A percentile compares a stretch with the other conserved stretches of the same genome.
Conservation (phyloP, 2,329 filamentous ascomycete species). For the Didymella arachidicola region DNA sequence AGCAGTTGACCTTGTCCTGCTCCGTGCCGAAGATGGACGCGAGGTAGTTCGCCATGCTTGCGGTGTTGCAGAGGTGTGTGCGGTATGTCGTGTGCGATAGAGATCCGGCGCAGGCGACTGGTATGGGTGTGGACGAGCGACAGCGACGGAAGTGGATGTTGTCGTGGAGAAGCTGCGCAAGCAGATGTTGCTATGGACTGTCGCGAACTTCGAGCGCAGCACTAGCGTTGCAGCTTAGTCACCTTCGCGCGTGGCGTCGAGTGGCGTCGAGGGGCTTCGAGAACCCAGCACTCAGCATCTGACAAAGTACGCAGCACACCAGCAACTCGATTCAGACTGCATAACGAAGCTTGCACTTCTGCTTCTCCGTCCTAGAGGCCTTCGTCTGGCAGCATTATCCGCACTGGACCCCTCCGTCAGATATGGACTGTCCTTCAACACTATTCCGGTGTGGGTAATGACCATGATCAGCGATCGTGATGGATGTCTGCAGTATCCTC, state of each 20-base stretch:
- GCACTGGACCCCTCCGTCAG: conserved; percentile 10
- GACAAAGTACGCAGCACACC: background rate
- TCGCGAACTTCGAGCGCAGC: conserved; percentile 24
- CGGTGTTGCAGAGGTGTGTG: conserved; percentile 5
- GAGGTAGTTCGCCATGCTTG: conserved; percentile 91
- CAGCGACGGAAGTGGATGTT: conserved; percentile 4
- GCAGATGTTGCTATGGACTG: conserved; percentile 29
- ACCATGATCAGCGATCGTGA: background rate
- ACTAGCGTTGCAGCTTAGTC: conserved; percentile 24
- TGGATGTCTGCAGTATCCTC: background rate
- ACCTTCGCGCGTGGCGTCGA: conserved; percentile 21
- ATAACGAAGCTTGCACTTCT: background rate
- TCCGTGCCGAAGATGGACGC: conserved; percentile 99
- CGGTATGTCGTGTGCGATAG: background rate
- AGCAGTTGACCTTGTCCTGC: conserved; percentile 99
- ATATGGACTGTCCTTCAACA: background rate
- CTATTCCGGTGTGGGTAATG: background rate
- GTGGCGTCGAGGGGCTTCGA: conserved; percentile 12
- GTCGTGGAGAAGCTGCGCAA: conserved; percentile 18
- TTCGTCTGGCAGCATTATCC: conserved; percentile 7
- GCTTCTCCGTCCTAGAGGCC: background rate
- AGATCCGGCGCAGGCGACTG: background rate
- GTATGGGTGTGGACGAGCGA: background rate
- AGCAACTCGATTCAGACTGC: background rate
- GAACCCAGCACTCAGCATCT: background rate